Conservation (phyloP, 352 stramenopile genomes). For the Phytophthora tentaculata region DNA sequence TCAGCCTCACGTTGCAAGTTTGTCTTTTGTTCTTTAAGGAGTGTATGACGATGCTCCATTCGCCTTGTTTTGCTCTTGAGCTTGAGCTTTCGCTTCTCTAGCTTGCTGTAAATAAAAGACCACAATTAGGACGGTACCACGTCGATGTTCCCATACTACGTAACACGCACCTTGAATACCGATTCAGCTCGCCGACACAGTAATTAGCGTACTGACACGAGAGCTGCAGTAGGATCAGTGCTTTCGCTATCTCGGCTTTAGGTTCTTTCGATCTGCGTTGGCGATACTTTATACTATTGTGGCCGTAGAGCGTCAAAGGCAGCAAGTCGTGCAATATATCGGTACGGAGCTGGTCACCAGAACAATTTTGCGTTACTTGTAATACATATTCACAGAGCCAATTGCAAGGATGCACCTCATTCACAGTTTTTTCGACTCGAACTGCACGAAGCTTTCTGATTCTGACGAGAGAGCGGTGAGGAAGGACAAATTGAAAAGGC, state of each 20-base stretch:
- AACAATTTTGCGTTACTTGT: neutral
- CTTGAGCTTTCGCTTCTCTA: conserved; percentile 15
- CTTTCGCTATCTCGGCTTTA: conserved; percentile 24
- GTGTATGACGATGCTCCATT: conserved; percentile 14
- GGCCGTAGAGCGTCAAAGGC: conserved; percentile 41
- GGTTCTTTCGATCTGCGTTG: neutral
- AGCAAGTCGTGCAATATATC: conserved; percentile 49
- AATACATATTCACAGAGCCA: neutral
- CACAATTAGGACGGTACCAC: neutral
- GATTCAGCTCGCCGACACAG: conserved; percentile 44
- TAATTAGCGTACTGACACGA: conserved; percentile 70
- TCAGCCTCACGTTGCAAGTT: conserved; percentile 46
- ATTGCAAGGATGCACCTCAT: conserved; percentile 34
- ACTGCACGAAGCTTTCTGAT: conserved; percentile 31
- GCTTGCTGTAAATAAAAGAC: conserved; percentile 12
- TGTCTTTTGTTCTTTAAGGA: conserved; percentile 28
- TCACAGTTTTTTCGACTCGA: conserved; percentile 42
- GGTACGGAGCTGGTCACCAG: conserved; percentile 28
- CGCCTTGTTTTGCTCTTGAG: conserved; percentile 11
- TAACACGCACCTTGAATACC: conserved; percentile 35
- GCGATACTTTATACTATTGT: neutral
- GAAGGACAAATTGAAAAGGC: conserved; percentile 44
- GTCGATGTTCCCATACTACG: neutral
- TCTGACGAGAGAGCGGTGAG: conserved; percentile 23
- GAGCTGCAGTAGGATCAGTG: conserved; percentile 57